Percentiles rank a stretch among this genome's conserved stretches.
phyloP scores from a whole-genome alignment of 495 filamentous ascomycete species.

The Astrothelium macrocarpum region DNA sequence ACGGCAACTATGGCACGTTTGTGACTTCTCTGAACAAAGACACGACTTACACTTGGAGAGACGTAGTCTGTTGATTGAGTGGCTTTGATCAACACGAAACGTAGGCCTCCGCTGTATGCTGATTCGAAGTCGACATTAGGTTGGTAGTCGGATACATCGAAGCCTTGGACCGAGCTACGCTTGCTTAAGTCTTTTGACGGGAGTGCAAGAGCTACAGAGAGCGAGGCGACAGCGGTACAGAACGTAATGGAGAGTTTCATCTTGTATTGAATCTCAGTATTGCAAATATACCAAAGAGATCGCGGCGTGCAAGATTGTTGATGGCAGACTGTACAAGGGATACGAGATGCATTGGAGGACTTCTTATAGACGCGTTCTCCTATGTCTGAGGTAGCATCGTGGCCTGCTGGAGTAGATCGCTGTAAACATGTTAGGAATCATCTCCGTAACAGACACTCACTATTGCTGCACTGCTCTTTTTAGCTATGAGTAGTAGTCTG shows the following conservation, averaged over 20 bases:
- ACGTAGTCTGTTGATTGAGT: conserved; percentile 50
- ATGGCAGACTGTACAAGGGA: neutral
- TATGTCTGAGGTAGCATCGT: too few species aligned
- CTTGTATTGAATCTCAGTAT: neutral
- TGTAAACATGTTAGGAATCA: too few species aligned
- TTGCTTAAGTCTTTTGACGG: conserved; percentile 10
- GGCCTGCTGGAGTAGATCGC: too few species aligned
- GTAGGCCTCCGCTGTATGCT: conserved; percentile 48
- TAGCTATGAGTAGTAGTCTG: neutral
- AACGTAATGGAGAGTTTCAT: neutral
- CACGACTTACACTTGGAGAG: conserved; percentile 29
- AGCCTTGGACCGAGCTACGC: conserved; percentile 43
- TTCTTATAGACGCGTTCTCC: neutral
- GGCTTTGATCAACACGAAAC: conserved; percentile 64
- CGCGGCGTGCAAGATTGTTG: neutral
- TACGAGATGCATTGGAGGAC: neutral
- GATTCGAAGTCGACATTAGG: conserved; percentile 44
- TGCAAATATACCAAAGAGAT: neutral
- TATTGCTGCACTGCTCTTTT: neutral
- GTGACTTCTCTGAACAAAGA: too few species aligned
- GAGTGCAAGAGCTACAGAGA: neutral
- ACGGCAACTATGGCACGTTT: too few species aligned
- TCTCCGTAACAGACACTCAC: neutral
- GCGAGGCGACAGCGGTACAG: neutral
- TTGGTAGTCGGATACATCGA: conserved; percentile 58